A percentile compares a stretch with the other conserved stretches of the same genome.
phyloP scores from a whole-genome alignment of 148 eudicot genomes.

The Gaultheria prostrata region DNA sequence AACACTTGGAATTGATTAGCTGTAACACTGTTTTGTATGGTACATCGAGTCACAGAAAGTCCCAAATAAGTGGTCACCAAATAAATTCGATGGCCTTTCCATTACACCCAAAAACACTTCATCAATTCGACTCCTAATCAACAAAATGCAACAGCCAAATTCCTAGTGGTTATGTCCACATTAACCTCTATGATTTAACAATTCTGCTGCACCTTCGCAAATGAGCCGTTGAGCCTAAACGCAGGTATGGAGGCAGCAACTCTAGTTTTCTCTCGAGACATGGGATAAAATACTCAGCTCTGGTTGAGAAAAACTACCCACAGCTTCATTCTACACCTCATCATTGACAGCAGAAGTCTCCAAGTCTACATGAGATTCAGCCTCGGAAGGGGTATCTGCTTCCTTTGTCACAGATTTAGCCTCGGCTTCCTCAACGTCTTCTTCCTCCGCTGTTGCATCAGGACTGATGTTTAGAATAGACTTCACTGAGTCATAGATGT shows the following conservation, averaged over 20 bases:
- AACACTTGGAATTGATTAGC: background rate
- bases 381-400: slow-evolving; percentile 28
- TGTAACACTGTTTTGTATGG: background rate
- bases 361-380: slow-evolving; percentile 31
- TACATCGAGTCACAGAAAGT: background rate
- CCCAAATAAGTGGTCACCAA: background rate
- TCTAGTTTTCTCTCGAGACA: background rate
- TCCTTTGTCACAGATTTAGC: slow-evolving; percentile 47
- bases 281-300: background rate
- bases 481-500: slow-evolving; percentile 70
- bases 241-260: background rate
- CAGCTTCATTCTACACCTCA: slow-evolving; percentile 47
- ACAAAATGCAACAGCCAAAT: slow-evolving; percentile 6
- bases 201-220: background rate
- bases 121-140: background rate
- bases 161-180: background rate
- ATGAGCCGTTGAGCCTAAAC: background rate
- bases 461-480: slow-evolving; percentile 64
- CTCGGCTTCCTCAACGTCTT: slow-evolving; percentile 62
- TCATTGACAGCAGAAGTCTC: slow-evolving; percentile 45
- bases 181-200: background rate
- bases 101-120: background rate
- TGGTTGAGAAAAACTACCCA: background rate
- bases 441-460: slow-evolving; percentile 77
- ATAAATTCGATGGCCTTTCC: no score